phyloP scores from a whole-genome alignment of 257 asterid genomes.

The Nicotiana undulata region DNA sequence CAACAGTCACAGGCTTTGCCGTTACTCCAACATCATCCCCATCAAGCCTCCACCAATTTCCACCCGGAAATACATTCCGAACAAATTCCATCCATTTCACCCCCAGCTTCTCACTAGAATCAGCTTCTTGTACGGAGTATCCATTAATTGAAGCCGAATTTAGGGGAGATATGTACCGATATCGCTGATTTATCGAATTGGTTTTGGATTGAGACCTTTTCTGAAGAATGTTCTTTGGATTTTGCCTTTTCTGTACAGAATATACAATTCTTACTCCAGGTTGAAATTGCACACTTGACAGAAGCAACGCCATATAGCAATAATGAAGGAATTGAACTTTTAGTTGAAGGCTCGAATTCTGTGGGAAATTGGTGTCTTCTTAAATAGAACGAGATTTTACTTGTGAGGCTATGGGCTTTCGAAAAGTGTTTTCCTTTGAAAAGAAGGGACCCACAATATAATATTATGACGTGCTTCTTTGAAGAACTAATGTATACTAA shows the following conservation, averaged over 20 bases:
- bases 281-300: conserved; percentile 3
- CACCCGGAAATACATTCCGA: conserved; percentile 60
- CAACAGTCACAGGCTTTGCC: conserved; percentile 87
- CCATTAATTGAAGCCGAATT: conserved; percentile 56
- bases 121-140: conserved; percentile 27
- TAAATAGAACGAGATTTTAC: background rate
- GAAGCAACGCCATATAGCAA: conserved; percentile 10
- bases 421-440: background rate
- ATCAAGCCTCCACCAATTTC: conserved; percentile 84
- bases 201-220: conserved; percentile 2
- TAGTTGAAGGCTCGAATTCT: background rate
- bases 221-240: background rate
- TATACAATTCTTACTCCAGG: background rate
- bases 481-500: no score
- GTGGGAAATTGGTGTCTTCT: background rate
- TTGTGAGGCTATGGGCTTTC: background rate
- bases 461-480: no score
- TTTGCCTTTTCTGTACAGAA: background rate
- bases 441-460: no score
- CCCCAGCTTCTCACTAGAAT: conserved; percentile 30
- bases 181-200: conserved; percentile 12
- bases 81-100: conserved; percentile 45
- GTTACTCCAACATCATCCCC: conserved; percentile 32
- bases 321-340: background rate
- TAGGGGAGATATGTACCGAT: conserved; percentile 26